These are phyloP conservation scores for Tylopilus sp. DNA, from an alignment of 768 basidiomycete genomes.

Conservation along the genomic window DNA sequence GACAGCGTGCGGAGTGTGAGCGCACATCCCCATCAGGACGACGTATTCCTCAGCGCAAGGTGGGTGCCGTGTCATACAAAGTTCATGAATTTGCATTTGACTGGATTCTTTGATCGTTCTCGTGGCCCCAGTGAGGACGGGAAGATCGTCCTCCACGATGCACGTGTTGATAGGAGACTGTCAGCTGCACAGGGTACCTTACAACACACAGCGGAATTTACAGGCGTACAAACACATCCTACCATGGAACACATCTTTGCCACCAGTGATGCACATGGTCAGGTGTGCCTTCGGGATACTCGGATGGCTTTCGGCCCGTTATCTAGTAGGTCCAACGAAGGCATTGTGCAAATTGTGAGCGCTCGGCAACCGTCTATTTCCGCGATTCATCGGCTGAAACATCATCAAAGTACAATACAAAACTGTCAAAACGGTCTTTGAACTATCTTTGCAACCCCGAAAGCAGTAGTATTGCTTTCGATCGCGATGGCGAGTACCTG, in stretches of 20 bases:
- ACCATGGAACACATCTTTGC: slow-evolving; percentile 64
- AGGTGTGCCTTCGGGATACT: slow-evolving; percentile 63
- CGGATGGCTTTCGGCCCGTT: slow-evolving; percentile 70
- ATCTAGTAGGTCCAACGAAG: slow-evolving; percentile 41
- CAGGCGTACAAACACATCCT: slow-evolving; percentile 67
- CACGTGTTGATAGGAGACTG: slow-evolving; percentile 37
- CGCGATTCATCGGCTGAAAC: slow-evolving; percentile 26
- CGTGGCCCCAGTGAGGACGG: slow-evolving; percentile 61
- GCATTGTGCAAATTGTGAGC: slow-evolving; percentile 45
- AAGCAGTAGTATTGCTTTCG: slow-evolving; percentile 64
- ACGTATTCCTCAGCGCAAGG: slow-evolving; percentile 70
- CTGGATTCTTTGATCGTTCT: slow-evolving; percentile 17
- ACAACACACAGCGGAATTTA: slow-evolving; percentile 53
- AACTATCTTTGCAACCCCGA: slow-evolving; percentile 55
- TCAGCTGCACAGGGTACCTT: slow-evolving; percentile 48
- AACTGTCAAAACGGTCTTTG: slow-evolving; percentile 39
- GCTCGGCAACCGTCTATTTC: background rate
- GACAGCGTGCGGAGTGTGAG: slow-evolving; percentile 62
- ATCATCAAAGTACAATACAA: slow-evolving; percentile 42
- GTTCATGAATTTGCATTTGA: slow-evolving; percentile 11
- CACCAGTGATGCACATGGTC: slow-evolving; percentile 56
- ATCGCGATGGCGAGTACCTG: slow-evolving; percentile 53
- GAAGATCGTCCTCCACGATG: slow-evolving; percentile 58
- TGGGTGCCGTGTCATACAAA: slow-evolving; percentile 26
- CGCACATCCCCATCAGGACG: slow-evolving; percentile 65